phyloP scores from a whole-genome alignment of 768 basidiomycete species.

The Mycena leptocephala region DNA sequence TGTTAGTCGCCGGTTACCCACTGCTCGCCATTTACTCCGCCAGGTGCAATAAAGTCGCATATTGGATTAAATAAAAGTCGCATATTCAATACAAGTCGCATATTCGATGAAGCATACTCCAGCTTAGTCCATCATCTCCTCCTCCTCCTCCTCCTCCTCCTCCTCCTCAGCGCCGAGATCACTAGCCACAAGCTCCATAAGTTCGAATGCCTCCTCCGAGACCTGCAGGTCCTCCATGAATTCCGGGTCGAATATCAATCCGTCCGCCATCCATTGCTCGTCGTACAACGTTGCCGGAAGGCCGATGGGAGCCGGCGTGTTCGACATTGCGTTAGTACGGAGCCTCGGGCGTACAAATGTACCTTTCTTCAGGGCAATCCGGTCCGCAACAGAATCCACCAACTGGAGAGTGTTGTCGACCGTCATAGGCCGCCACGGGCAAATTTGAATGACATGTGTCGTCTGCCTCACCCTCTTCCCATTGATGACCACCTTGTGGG shows the following conservation, averaged over 20 bases:
- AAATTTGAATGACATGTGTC: background rate
- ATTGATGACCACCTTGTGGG: background rate
- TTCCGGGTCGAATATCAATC: background rate
- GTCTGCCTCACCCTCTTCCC: background rate
- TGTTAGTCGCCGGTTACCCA: too few relatives aligned
- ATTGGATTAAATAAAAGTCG: too few relatives aligned
- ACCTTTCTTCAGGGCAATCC: background rate
- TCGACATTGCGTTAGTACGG: background rate
- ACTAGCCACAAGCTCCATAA: background rate
- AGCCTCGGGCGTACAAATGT: background rate
- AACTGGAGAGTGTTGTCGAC: background rate
- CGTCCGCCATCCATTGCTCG: slow-evolving; percentile 7
- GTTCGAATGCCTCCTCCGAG: slow-evolving; percentile 1
- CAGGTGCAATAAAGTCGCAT: too few relatives aligned
- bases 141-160: too few relatives aligned
- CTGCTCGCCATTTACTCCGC: too few relatives aligned
- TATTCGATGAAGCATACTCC: background rate
- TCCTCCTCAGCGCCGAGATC: too few relatives aligned
- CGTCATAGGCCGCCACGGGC: background rate
- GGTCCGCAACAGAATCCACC: background rate
- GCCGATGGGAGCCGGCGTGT: background rate
- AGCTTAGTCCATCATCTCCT: background rate
- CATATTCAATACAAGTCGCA: too few relatives aligned
- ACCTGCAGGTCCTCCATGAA: background rate
- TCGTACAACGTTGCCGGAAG: background rate